Conservation (phyloP, 371 early-diverging fungal genomes). For the Blastocladiella emersonii region DNA sequence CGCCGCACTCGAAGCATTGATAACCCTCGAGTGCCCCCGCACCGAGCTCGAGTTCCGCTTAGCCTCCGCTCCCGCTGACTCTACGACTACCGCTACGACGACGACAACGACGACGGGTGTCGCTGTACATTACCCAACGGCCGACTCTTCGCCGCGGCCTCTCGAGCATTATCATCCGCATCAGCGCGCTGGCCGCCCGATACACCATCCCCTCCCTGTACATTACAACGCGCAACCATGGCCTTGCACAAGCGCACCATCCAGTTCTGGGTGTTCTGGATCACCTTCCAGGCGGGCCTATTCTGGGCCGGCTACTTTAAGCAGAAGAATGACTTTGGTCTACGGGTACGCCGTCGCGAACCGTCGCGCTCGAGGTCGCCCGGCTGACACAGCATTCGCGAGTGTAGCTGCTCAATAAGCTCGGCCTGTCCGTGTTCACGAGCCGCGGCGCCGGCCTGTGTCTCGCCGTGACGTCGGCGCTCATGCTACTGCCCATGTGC, state of each 20-base stretch:
- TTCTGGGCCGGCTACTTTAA: neutral
- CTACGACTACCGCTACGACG: too few species aligned
- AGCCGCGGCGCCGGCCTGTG: constrained; percentile 41
- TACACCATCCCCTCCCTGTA: too few species aligned
- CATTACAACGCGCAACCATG: too few species aligned
- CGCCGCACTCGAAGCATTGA: too few species aligned
- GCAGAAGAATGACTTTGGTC: neutral
- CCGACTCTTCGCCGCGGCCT: too few species aligned
- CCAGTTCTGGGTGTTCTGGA: constrained; percentile 1
- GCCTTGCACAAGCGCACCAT: neutral
- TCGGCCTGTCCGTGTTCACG: constrained; percentile 24
- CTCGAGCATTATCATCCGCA: too few species aligned
- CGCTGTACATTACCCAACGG: too few species aligned
- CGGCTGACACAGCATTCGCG: neutral
- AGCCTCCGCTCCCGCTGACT: too few species aligned
- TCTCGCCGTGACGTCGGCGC: constrained; percentile 27
- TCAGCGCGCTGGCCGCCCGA: too few species aligned
- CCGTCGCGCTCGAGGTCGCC: neutral
- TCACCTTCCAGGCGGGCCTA: neutral
- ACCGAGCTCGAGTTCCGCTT: too few species aligned
- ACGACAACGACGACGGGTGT: too few species aligned
- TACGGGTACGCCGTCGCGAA: neutral
- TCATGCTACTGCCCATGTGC: constrained; percentile 22
- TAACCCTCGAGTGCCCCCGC: too few species aligned
- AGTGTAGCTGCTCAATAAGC: constrained; percentile 19